These are phyloP conservation scores for Phytophthora brassicae DNA, from an alignment of 352 stramenopile genomes.

Conservation along the genomic window DNA sequence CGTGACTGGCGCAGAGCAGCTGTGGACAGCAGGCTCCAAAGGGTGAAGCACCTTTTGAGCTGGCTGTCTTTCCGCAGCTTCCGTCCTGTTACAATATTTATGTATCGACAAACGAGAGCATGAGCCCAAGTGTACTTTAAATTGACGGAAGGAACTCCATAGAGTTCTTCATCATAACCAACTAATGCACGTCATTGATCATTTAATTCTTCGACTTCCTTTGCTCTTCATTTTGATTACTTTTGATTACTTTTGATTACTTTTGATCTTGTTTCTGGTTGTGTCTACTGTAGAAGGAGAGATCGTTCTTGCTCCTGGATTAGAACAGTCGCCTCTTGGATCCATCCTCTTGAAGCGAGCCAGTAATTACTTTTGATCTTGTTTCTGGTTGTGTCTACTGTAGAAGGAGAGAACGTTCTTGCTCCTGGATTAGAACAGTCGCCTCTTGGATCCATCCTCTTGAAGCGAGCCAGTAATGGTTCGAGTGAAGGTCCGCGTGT, in stretches of 20 bases:
- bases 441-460: not conserved
- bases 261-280: too few relatives aligned
- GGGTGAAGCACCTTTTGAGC: not conserved
- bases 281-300: too few relatives aligned
- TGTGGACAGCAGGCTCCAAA: not conserved
- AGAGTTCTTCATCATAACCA: conserved; percentile 7
- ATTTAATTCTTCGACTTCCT: not conserved
- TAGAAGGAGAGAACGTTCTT: not conserved
- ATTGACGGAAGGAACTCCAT: conserved; percentile 18
- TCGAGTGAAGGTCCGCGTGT: conserved; percentile 71
- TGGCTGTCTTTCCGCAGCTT: not conserved
- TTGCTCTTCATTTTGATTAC: not conserved
- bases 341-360: too few relatives aligned
- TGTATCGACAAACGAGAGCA: conserved; percentile 21
- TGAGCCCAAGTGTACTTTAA: conserved; percentile 29
- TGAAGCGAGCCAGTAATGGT: too few relatives aligned
- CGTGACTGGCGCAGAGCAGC: conserved; percentile 9
- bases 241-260: not conserved
- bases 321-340: not conserved
- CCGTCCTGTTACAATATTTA: conserved; percentile 34
- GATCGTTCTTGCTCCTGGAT: not conserved
- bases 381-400: too few relatives aligned
- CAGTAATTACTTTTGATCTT: too few relatives aligned
- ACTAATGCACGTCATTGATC: conserved; percentile 20
- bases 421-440: not conserved